A percentile compares a stretch with the other conserved stretches of the same genome.
These are phyloP conservation scores for Pseudozyma flocculosa DNA, from an alignment of 1,284 basidiomycete genomes.

Conservation along the genomic window DNA sequence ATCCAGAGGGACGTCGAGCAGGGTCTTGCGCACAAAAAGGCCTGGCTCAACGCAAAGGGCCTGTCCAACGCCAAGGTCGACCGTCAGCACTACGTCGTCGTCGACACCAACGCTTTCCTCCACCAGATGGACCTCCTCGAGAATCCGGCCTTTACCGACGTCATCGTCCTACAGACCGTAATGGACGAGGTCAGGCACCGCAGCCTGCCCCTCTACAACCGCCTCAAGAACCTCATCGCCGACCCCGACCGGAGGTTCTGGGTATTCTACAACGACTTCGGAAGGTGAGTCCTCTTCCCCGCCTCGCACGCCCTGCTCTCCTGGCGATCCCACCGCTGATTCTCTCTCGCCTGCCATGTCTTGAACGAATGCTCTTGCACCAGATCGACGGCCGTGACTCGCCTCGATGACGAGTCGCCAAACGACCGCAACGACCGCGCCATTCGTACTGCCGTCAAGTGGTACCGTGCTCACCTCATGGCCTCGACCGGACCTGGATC, in stretches of 20 bases:
- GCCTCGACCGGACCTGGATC: constrained; percentile 21
- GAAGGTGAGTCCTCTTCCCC: constrained; percentile 1
- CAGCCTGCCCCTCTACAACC: constrained; percentile 85
- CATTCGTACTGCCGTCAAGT: constrained; percentile 48
- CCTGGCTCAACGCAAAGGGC: constrained; percentile 33
- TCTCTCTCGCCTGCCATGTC: too few relatives aligned
- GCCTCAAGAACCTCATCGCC: constrained; percentile 48
- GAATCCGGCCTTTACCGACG: constrained; percentile 48
- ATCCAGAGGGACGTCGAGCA: constrained; percentile 42
- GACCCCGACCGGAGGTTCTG: constrained; percentile 54
- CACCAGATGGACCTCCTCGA: constrained; percentile 65
- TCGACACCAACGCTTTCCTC: constrained; percentile 94
- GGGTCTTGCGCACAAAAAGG: constrained; percentile 64
- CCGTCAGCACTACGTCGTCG: constrained; percentile 72
- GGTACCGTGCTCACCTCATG: constrained; percentile 48
- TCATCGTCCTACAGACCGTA: constrained; percentile 88
- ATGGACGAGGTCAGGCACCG: constrained; percentile 94
- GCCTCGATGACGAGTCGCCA: constrained; percentile 45
- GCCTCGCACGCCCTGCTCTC: background rate
- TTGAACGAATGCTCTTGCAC: too few relatives aligned
- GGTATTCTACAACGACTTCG: constrained; percentile 53
- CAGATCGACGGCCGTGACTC: constrained; percentile 37
- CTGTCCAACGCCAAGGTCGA: constrained; percentile 32
- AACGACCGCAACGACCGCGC: constrained; percentile 56
- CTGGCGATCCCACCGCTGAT: too few relatives aligned